Conservation (phyloP, 768 basidiomycete species). For the Suillus bovinus region DNA sequence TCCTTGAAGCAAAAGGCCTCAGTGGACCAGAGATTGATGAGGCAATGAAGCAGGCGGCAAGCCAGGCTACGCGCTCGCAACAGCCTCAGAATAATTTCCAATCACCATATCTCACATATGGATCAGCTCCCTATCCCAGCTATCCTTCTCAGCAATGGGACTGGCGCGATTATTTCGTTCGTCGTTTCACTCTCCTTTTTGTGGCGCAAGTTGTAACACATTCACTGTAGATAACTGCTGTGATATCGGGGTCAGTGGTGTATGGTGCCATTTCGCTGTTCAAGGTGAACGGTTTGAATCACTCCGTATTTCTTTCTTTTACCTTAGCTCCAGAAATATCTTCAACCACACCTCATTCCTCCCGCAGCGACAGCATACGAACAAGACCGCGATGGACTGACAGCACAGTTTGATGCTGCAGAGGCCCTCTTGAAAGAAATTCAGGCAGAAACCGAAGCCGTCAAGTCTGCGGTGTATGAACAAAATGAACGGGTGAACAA, state of each 20-base stretch:
- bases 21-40: conserved; percentile 81
- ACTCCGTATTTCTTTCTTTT: conserved; percentile 10
- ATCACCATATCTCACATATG: conserved; percentile 45
- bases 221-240: conserved; percentile 76
- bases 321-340: conserved; percentile 67
- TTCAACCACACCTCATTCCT: conserved; percentile 88
- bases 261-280: conserved; percentile 83
- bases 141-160: conserved; percentile 66
- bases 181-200: conserved; percentile 27
- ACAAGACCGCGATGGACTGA: conserved; percentile 79
- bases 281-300: conserved; percentile 47
- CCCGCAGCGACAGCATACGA: conserved; percentile 89
- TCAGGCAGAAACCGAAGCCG: conserved; percentile 71
- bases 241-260: conserved; percentile 82
- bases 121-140: conserved; percentile 37
- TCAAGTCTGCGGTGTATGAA: conserved; percentile 71
- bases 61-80: conserved; percentile 19
- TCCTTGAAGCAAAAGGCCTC: conserved; percentile 95
- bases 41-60: conserved; percentile 67
- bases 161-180: conserved; percentile 97
- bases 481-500: conserved; percentile 73
- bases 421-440: conserved; percentile 81
- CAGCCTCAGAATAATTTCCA: conserved; percentile 21
- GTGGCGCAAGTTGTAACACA: conserved; percentile 8
- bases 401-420: conserved; percentile 88